Conservation (phyloP, 1,284 basidiomycete genomes). For the Ceratobasidium sp. region DNA sequence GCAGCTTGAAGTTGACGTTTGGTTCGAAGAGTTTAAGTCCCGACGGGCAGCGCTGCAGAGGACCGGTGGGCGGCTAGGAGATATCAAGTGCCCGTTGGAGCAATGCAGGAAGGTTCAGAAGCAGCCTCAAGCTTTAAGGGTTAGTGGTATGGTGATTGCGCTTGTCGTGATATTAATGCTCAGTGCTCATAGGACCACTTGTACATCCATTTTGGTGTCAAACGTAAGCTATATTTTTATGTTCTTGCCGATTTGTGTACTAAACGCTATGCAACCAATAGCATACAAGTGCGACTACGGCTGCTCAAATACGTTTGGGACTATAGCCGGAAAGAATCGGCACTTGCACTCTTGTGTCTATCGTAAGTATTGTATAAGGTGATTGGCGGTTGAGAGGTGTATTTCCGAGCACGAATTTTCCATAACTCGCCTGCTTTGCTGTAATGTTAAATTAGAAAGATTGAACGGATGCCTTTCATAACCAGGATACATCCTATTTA, state of each 20-base stretch:
- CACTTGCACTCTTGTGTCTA: conserved; percentile 21
- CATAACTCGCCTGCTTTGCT: too few relatives aligned
- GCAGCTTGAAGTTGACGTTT: conserved; percentile 3
- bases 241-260: background rate
- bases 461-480: too few relatives aligned
- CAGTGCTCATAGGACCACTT: conserved; percentile 13
- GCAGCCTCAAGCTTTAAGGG: conserved; percentile 28
- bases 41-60: background rate
- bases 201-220: conserved; percentile 31
- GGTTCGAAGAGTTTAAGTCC: conserved; percentile 24
- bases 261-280: background rate
- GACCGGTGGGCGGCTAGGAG: conserved; percentile 6
- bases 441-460: too few relatives aligned
- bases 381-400: too few relatives aligned
- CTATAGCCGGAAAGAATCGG: conserved; percentile 31
- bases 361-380: background rate
- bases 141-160: background rate
- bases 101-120: conserved; percentile 10
- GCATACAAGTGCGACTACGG: conserved; percentile 24
- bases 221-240: conserved; percentile 19
- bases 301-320: conserved; percentile 26
- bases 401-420: too few relatives aligned
- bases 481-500: too few relatives aligned
- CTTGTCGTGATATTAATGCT: background rate
- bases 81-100: conserved; percentile 14